phyloP scores from a whole-genome alignment of 306 rosid species.

The barrel medic (Medicago truncatula) region MtrunA17r5.0-ANR NC_053047.1:39236501-39237000 shows the following conservation, averaged over 20 bases:
- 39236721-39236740: conserved; percentile 91
- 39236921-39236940: neutral
- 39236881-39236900: neutral
- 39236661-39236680: conserved; percentile 66
- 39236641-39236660: conserved; percentile 80
- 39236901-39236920: neutral
- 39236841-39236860: conserved; percentile 50
- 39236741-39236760: conserved; percentile 44
- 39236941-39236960: conserved; percentile 4
- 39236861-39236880: conserved; percentile 17
- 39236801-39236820: conserved; percentile 53
- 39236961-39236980: neutral
- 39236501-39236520: conserved; percentile 79
- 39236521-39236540: conserved; percentile 80
- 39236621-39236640: conserved; percentile 81
- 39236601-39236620: conserved; percentile 83
- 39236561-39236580: conserved; percentile 79
- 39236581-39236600: conserved; percentile 91
- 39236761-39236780: conserved; percentile 26
- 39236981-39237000: neutral
- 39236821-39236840: conserved; percentile 43
- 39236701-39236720: conserved; percentile 73
- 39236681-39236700: conserved; percentile 57
- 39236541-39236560: conserved; percentile 79
- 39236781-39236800: conserved; percentile 29